Evolutionary conservation across 202 grass and related monocot genomes (phyloP).

Genomic region (Setaria italica): DNA sequence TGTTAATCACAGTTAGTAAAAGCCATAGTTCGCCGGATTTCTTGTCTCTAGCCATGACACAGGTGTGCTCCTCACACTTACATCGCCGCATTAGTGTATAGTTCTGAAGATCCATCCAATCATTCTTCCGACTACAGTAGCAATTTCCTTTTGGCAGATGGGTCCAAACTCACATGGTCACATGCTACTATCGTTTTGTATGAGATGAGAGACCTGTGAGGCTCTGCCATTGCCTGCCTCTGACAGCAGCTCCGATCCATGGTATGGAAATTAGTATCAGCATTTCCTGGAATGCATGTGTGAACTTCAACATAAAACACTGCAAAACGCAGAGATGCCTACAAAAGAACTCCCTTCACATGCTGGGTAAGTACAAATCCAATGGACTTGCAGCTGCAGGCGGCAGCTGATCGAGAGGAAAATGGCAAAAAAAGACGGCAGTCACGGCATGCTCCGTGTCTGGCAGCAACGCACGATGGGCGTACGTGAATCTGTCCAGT

Average conservation of each 20-base stretch:
- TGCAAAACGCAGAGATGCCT: not conserved
- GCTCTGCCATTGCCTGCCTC: not conserved
- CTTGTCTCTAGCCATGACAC: not conserved
- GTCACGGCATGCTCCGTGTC: not conserved
- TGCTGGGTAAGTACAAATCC: conserved; percentile 23
- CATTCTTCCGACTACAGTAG: not conserved
- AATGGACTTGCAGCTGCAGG: not conserved
- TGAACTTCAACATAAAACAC: conserved; percentile 7
- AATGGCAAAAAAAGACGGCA: not conserved
- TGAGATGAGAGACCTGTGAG: not conserved
- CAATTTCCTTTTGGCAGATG: not conserved
- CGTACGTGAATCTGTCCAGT: not conserved
- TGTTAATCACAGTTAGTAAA: not conserved
- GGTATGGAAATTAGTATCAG: not conserved
- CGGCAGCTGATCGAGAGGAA: not conserved
- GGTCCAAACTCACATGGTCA: conserved; percentile 18
- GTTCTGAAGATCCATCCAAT: not conserved
- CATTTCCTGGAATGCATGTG: not conserved
- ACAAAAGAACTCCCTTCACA: conserved; percentile 25
- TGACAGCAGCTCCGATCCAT: not conserved
- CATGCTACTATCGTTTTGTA: conserved; percentile 33
- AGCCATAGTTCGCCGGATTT: not conserved
- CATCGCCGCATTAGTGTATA: not conserved
- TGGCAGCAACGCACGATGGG: not conserved
- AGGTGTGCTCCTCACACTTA: not conserved